Base-by-base conservation (phyloP, 2,329 filamentous ascomycete genomes). In the Coniella vitis region DNA sequence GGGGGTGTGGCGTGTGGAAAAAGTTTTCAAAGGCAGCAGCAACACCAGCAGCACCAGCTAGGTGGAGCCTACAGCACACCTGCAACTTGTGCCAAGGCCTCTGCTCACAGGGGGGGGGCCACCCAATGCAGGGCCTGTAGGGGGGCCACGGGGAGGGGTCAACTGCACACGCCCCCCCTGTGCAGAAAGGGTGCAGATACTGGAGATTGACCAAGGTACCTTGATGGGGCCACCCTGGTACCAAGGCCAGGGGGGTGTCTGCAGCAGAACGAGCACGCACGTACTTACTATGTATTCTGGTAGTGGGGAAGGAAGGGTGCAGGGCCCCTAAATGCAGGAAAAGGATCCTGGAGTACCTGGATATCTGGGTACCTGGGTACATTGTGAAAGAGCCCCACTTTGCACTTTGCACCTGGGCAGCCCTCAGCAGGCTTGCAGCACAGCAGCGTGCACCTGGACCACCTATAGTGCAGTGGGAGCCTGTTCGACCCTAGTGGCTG, bases 21-120 rank as follows among this genome's bases (percentile, higher is more conserved):
- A 39, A 47, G 16, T 50, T 53, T 52, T 50, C 36, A 42, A 12
- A 20, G 20, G 25, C n/a, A n/a, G n/a, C n/a, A n/a, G n/a, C n/a
- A n/a, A n/a, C n/a, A n/a, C n/a, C n/a, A n/a, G n/a, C n/a, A n/a
- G n/a, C n/a, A n/a, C n/a, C n/a, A n/a, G n/a, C n/a, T n/a, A n/a
- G n/a, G n/a, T n/a, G 17, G 21, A 31, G 17, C 37, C 22, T 31
- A n/a, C n/a, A n/a, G n/a, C 38, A 41, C 21, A 41, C 22, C 19
- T 31, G 4, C 16, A n/a, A 29, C 38, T n/a, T 31, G 21, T 20
- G 31, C 21, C 22, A 31, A 20, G 21, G 5, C 37, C 5, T n/a
- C 21, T 22, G 20, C 39, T 29, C 29, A 38, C 35, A 32, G 19
- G 22, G 36, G 35, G 9, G 16, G 21, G 17, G 25, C 25, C 5